Conservation (phyloP, 2,329 filamentous ascomycete species). For the Fusarium staphyleae region DNA sequence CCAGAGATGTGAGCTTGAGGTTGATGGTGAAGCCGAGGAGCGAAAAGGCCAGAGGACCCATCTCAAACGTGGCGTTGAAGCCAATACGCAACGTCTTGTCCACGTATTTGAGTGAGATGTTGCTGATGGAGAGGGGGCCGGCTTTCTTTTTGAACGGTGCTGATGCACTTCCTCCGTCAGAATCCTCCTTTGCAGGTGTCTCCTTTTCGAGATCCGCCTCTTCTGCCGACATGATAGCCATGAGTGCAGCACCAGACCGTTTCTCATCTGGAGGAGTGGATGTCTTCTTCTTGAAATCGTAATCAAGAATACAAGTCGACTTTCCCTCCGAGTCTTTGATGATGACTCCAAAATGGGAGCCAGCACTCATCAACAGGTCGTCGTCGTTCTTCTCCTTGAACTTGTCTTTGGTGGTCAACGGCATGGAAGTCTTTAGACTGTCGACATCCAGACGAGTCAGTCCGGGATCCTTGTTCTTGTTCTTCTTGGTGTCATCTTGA, state of each 20-base stretch:
- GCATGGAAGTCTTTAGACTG: no score
- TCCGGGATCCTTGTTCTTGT: no score
- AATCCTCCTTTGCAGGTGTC: no score
- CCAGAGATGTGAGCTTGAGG: background rate
- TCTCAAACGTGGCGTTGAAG: conserved; percentile 46
- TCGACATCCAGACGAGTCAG: no score
- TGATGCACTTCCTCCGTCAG: background rate
- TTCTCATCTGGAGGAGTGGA: no score
- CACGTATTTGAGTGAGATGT: conserved; percentile 48
- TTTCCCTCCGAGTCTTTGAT: conserved; percentile 10
- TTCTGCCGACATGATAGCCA: no score
- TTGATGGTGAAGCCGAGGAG: conserved; percentile 45
- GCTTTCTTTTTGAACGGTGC: conserved; percentile 43
- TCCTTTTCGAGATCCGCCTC: no score
- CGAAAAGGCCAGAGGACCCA: conserved; percentile 48
- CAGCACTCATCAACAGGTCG: conserved; percentile 32
- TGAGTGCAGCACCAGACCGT: no score
- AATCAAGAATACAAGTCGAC: conserved; percentile 32
- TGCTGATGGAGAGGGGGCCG: conserved; percentile 46
- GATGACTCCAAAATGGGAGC: conserved; percentile 41
- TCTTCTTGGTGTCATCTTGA: conserved; percentile 30
- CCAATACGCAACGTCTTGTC: conserved; percentile 40
- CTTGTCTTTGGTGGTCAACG: conserved; percentile 25
- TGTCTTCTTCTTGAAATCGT: conserved; percentile 37
- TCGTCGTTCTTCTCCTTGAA: conserved; percentile 5